Conservation (phyloP, 257 asterid genomes). For the Perilla frutescens region DNA sequence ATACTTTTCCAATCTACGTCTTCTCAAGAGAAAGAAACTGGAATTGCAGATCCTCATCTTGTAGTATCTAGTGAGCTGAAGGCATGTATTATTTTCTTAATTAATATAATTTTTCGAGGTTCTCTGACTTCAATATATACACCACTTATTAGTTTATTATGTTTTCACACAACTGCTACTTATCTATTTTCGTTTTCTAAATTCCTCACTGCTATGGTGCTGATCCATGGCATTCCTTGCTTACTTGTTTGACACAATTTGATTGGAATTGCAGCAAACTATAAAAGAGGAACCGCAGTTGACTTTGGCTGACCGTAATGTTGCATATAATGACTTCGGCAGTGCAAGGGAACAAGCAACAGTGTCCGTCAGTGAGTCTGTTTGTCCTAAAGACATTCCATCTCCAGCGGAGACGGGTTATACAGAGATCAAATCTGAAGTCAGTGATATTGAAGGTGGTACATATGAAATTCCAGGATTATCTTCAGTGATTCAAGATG, state of each 20-base stretch:
- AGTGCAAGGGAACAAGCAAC: conserved; percentile 50
- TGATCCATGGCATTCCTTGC: conserved; percentile 19
- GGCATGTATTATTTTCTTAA: conserved; percentile 52
- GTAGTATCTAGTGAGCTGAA: conserved; percentile 51
- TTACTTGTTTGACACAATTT: conserved; percentile 29
- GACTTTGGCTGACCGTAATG: conserved; percentile 46
- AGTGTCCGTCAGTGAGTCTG: conserved; percentile 45
- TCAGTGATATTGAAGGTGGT: conserved; percentile 46
- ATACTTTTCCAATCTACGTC: conserved; percentile 54
- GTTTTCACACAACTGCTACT: conserved; percentile 8
- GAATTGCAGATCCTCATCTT: conserved; percentile 46
- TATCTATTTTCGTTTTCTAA: conserved; percentile 19
- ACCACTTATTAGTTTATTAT: conserved; percentile 11
- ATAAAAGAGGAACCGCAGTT: conserved; percentile 53
- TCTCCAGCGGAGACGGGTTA: conserved; percentile 50
- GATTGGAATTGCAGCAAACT: conserved; percentile 52
- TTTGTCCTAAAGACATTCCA: conserved; percentile 50
- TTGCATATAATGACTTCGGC: conserved; percentile 47
- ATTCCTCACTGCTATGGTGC: conserved; percentile 20
- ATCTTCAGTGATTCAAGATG: conserved; percentile 55
- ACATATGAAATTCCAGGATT: conserved; percentile 85
- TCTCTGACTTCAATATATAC: conserved; percentile 19
- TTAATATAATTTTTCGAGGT: conserved; percentile 20
- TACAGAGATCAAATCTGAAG: conserved; percentile 50
- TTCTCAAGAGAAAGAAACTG: conserved; percentile 44